Percentiles rank a stretch among this genome's conserved stretches.
phyloP scores from a whole-genome alignment of 2,329 filamentous ascomycete genomes.

The Verticillium klebahnii region DNA sequence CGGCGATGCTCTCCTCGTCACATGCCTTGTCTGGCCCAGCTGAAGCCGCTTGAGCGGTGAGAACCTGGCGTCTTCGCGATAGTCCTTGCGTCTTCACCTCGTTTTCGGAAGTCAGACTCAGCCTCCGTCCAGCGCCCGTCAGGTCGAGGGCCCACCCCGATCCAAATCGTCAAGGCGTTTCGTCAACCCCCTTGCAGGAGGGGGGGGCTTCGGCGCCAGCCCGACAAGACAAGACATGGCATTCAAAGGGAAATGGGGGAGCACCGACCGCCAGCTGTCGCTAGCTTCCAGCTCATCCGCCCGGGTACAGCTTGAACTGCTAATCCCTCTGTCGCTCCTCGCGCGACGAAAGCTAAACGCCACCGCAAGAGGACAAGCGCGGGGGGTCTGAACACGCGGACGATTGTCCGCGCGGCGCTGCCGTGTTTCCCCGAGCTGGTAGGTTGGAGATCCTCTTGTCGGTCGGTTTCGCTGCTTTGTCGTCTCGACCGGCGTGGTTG shows the following conservation, averaged over 20 bases:
- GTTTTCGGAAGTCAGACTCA: no score
- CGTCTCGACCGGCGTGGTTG: not conserved
- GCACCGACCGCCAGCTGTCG: not conserved
- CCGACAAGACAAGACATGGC: not conserved
- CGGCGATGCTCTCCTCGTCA: not conserved
- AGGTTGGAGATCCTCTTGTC: not conserved
- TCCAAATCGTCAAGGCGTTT: no score
- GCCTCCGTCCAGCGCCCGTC: no score
- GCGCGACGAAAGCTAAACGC: not conserved
- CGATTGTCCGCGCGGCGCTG: not conserved
- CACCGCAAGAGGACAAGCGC: not conserved
- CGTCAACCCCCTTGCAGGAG: no score
- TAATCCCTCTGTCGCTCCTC: not conserved
- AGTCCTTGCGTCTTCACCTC: no score
- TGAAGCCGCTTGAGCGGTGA: not conserved
- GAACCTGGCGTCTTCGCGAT: no score
- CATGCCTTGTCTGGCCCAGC: not conserved
- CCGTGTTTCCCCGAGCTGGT: not conserved
- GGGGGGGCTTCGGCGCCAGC: not conserved
- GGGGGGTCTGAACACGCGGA: not conserved
- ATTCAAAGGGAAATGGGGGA: not conserved
- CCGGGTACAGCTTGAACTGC: not conserved
- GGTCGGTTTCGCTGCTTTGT: not conserved
- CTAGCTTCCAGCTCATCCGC: not conserved
- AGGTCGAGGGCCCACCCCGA: no score